Evolutionary conservation across 129 eudicot genomes (phyloP).

Genomic region (Lactuca sativa): DNA sequence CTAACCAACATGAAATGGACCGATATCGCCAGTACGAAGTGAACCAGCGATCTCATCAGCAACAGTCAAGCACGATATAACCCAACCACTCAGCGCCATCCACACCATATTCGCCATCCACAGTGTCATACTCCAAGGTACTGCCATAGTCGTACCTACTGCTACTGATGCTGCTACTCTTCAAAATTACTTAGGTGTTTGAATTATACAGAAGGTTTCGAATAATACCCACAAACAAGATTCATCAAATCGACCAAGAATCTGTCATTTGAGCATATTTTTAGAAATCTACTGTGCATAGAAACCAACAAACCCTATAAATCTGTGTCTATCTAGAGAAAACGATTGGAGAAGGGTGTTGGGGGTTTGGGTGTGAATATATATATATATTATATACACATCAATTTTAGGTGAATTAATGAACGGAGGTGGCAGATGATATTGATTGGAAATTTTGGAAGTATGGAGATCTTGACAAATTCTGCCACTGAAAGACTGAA

Average conservation of each 20-base stretch:
- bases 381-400: too few species aligned
- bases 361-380: not conserved
- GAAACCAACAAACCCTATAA: constrained; percentile 1
- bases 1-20: constrained; percentile 74
- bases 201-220: constrained; percentile 10
- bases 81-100: constrained; percentile 61
- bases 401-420: not conserved
- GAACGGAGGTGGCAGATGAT: not conserved
- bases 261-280: constrained; percentile 8
- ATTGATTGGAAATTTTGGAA: constrained; percentile 17
- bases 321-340: not conserved
- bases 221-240: constrained; percentile 19
- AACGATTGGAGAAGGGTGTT: not conserved
- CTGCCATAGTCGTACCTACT: constrained; percentile 47
- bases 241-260: not conserved
- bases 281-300: constrained; percentile 12
- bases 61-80: constrained; percentile 61
- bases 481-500: constrained; percentile 15
- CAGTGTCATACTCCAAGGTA: constrained; percentile 54
- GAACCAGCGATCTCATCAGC: constrained; percentile 86
- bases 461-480: constrained; percentile 18
- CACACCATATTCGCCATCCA: constrained; percentile 70
- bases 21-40: constrained; percentile 72
- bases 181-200: not conserved
- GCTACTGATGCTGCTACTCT: constrained; percentile 6